Percentiles rank a stretch among this genome's conserved stretches.
phyloP scores from a whole-genome alignment of 345 rosid species.

The Arabidopsis thaliana region DNA sequence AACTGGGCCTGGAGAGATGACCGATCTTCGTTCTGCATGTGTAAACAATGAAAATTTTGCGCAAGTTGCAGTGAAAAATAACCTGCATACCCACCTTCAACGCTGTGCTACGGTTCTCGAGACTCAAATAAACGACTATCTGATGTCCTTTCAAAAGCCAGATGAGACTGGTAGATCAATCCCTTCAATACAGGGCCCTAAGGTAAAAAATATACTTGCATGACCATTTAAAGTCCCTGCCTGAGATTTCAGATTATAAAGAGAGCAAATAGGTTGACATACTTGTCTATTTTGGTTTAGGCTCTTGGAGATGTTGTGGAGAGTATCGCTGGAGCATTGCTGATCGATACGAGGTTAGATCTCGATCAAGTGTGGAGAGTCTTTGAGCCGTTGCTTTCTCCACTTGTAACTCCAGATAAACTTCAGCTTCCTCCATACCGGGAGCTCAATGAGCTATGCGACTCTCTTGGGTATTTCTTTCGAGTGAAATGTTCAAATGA shows the following conservation, averaged over 20 bases:
- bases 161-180: constrained; percentile 47
- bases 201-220: constrained; percentile 51
- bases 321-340: constrained; percentile 83
- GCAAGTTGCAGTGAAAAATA: constrained; percentile 64
- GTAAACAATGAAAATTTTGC: constrained; percentile 88
- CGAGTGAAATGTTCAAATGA: constrained; percentile 50
- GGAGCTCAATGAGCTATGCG: constrained; percentile 72
- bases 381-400: constrained; percentile 75
- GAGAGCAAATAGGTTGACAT: constrained; percentile 1
- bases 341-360: constrained; percentile 73
- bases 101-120: constrained; percentile 54
- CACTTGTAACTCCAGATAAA: constrained; percentile 80
- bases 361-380: constrained; percentile 81
- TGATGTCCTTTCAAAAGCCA: constrained; percentile 50
- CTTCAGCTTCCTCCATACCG: constrained; percentile 83
- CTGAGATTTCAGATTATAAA: neutral
- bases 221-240: neutral
- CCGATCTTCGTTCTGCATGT: constrained; percentile 86
- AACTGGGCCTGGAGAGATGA: constrained; percentile 87
- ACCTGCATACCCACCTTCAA: constrained; percentile 68
- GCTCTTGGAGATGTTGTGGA: constrained; percentile 93
- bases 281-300: constrained; percentile 46
- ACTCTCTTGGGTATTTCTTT: constrained; percentile 72
- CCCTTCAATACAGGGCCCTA: constrained; percentile 68
- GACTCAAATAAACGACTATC: constrained; percentile 65